These are phyloP conservation scores for Rhodomyrtus tomentosa DNA, from an alignment of 345 rosid species.

Conservation along the genomic window DNA sequence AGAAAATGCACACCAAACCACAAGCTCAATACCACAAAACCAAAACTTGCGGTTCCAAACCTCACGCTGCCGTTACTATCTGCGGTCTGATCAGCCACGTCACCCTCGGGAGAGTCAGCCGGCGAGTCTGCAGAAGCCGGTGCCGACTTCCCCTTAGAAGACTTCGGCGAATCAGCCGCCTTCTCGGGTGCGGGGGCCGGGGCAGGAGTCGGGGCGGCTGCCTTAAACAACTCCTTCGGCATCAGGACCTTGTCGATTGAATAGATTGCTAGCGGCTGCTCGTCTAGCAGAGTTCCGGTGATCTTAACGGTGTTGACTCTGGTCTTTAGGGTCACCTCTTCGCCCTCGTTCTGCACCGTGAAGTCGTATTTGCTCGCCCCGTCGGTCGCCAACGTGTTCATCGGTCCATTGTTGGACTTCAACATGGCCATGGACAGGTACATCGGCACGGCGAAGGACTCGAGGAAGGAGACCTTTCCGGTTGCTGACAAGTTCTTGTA, in stretches of 20 bases:
- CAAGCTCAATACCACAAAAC: background rate
- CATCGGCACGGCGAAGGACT: conserved; percentile 64
- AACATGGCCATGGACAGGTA: conserved; percentile 74
- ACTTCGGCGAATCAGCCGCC: conserved; percentile 73
- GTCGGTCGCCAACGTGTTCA: conserved; percentile 93
- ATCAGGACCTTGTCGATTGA: conserved; percentile 64
- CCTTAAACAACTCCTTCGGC: conserved; percentile 79
- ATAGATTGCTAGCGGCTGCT: conserved; percentile 79
- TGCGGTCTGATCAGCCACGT: conserved; percentile 1
- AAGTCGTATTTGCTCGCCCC: conserved; percentile 77
- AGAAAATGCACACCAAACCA: background rate
- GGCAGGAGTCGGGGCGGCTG: conserved; percentile 43
- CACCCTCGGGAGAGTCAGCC: conserved; percentile 2
- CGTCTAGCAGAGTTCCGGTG: conserved; percentile 61
- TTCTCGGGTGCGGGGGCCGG: conserved; percentile 75
- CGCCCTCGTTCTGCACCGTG: conserved; percentile 84
- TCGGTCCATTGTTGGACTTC: conserved; percentile 80
- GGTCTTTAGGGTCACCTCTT: conserved; percentile 63
- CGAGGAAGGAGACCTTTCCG: conserved; percentile 57
- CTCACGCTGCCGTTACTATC: background rate
- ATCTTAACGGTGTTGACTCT: conserved; percentile 60
- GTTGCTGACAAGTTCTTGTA: conserved; percentile 81
- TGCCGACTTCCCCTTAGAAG: conserved; percentile 3
- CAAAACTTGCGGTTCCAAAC: background rate
- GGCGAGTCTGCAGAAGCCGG: background rate